These are phyloP conservation scores for Metarhizium album DNA, from an alignment of 2,329 filamentous ascomycete species.

Conservation along the genomic window DNA sequence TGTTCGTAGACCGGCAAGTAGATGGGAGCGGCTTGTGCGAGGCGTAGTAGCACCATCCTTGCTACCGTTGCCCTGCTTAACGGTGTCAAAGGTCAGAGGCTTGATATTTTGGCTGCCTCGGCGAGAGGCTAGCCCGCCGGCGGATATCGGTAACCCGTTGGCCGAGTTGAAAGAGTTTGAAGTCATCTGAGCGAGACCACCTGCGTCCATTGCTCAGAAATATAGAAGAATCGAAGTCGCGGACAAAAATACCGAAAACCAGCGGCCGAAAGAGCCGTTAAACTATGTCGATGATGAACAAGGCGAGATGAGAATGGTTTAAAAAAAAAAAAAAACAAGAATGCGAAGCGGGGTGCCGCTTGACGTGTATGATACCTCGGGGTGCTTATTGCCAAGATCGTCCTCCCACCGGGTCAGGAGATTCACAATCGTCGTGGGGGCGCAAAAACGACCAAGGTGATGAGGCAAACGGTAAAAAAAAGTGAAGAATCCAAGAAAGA, in stretches of 20 bases:
- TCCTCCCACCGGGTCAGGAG: not conserved
- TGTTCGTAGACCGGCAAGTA: constrained; percentile 86
- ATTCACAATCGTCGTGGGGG: not conserved
- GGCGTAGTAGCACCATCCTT: constrained; percentile 67
- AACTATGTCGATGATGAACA: not conserved
- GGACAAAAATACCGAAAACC: constrained; percentile 7
- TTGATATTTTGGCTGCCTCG: constrained; percentile 84
- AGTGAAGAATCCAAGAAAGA: constrained; percentile 4
- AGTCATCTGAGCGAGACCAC: constrained; percentile 99
- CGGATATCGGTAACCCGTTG: constrained; percentile 63
- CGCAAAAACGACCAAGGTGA: not conserved
- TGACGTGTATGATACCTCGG: not conserved
- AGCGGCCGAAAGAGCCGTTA: not conserved
- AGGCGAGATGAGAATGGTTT: not conserved
- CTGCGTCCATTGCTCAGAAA: constrained; percentile 68
- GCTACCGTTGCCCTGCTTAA: constrained; percentile 59
- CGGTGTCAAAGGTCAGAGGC: constrained; percentile 68
- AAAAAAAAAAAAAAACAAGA: not conserved
- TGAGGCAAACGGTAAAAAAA: constrained; percentile 7
- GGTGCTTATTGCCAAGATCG: not conserved
- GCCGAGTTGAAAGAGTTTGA: constrained; percentile 68
- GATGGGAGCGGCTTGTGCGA: constrained; percentile 86
- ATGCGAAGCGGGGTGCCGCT: not conserved
- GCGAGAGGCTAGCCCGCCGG: constrained; percentile 70
- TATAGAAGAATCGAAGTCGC: not conserved